Percentiles rank a stretch among this genome's conserved stretches.
These are phyloP conservation scores for Suillus subaureus DNA, from an alignment of 768 basidiomycete genomes.

Conservation along the genomic window DNA sequence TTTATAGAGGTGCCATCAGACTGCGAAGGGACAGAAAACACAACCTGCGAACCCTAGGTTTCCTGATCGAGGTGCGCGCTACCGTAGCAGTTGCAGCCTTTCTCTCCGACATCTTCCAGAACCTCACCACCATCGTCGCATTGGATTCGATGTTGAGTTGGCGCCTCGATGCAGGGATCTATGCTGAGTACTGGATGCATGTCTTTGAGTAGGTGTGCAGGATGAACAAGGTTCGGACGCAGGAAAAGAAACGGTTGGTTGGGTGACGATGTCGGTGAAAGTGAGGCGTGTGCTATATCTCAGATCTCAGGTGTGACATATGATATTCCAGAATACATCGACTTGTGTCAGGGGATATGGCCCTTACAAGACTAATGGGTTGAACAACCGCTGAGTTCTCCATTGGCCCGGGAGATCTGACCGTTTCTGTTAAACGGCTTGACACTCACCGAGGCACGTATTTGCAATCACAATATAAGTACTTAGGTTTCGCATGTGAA, in stretches of 20 bases:
- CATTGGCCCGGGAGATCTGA: background rate
- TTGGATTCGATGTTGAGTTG: slow-evolving; percentile 1
- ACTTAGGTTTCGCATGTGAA: background rate
- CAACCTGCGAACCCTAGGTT: slow-evolving; percentile 1
- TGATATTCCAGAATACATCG: background rate
- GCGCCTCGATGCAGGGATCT: background rate
- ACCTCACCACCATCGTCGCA: slow-evolving; percentile 3
- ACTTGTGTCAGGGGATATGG: background rate
- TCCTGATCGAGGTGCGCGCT: background rate
- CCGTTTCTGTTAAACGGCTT: background rate
- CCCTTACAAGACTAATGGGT: background rate
- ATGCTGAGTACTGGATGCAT: slow-evolving; percentile 5
- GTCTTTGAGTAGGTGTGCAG: slow-evolving; percentile 3
- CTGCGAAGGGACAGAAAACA: slow-evolving; percentile 1
- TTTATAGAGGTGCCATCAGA: slow-evolving; percentile 2
- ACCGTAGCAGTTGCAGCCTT: slow-evolving; percentile 9
- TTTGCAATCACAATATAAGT: background rate
- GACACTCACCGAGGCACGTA: background rate
- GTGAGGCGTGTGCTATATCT: background rate
- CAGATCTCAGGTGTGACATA: background rate
- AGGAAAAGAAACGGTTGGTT: slow-evolving; percentile 9
- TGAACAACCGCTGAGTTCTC: background rate
- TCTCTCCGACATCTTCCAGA: slow-evolving; percentile 8
- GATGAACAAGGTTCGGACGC: slow-evolving; percentile 8
- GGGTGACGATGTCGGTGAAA: background rate